These are phyloP conservation scores for Parafenestella ontariensis DNA, from an alignment of 2,329 filamentous ascomycete genomes.

Conservation along the genomic window DNA sequence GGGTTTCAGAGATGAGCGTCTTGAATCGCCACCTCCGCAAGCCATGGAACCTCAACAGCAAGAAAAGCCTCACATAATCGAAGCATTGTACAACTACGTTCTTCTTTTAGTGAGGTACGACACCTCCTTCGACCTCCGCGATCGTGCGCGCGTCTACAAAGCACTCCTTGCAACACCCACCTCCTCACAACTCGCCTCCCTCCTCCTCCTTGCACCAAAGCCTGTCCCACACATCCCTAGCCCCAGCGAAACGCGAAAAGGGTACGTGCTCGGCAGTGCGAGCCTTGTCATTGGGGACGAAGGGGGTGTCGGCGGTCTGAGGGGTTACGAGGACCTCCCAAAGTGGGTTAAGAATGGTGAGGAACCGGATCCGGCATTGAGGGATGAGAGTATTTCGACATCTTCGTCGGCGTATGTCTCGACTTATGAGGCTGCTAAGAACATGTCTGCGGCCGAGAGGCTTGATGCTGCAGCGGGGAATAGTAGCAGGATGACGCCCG, in stretches of 20 bases:
- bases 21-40: constrained; percentile 21
- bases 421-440: constrained; percentile 43
- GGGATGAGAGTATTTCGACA: constrained; percentile 60
- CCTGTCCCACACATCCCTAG: constrained; percentile 90
- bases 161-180: constrained; percentile 78
- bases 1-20: constrained; percentile 40
- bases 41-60: constrained; percentile 24
- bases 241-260: constrained; percentile 82
- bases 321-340: constrained; percentile 82
- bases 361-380: constrained; percentile 78
- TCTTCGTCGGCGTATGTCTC: constrained; percentile 39
- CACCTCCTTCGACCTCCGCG: constrained; percentile 91
- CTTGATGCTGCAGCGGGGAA: constrained; percentile 65
- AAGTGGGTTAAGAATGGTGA: constrained; percentile 82
- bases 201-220: constrained; percentile 92
- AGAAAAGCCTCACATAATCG: constrained; percentile 70
- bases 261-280: constrained; percentile 80
- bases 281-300: constrained; percentile 84
- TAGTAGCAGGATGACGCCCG: constrained; percentile 43
- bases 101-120: constrained; percentile 89
- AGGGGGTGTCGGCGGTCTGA: constrained; percentile 70
- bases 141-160: constrained; percentile 87
- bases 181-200: constrained; percentile 80
- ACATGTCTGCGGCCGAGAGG: constrained; percentile 66
- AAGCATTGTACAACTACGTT: constrained; percentile 82